Evolutionary conservation across 257 asterid genomes (phyloP), one percentile per base, ranked within the genome.

Genomic region (Plectranthus barbatus): DNA sequence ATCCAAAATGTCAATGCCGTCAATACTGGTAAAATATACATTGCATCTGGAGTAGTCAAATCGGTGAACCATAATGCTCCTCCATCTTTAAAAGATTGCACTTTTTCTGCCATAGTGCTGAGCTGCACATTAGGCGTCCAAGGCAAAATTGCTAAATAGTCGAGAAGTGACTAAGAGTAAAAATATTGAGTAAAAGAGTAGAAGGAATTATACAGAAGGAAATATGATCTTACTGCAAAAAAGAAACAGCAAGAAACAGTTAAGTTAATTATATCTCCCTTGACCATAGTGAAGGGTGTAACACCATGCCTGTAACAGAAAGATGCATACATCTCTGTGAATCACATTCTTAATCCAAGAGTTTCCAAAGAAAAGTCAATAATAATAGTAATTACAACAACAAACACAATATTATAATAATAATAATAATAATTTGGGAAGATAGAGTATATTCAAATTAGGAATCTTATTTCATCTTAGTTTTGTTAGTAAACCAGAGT

Each of bases 1-100:
- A 87, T 76, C 99, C 86, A 90, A 80, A 90, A 93, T 60, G 99
- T 82, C 71, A 93, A 73, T 64, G 92, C 99, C 0, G 94, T 81
- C 83, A 93, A 74, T 78, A 87, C 77, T 20, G 97, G 99, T 24
- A 93, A 72, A 59, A 90, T 67, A 36, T 74, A 84, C 87, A 93
- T 64, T 80, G 62, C 62, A 80, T 93, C 99, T 8, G 97, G 94
- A 69, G 96, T 85, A 6, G 92, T 77, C 83, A 93, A 83, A 82
- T 90, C 99, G 15, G 86, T 78, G 72, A 93, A 93, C 97, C 97
- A 93, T 57, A 75, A 76, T 67, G 77, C 70, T 52, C 99, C 99
- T 11, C 99, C 99, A 14, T 83, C 79, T 76, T 85, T 85, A 77
- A 90, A 85, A 51, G 99, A 93, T 41, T 97, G 94, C 60, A 93